These are phyloP conservation scores for Letharia lupina DNA, from an alignment of 495 filamentous ascomycete genomes.

Conservation along the genomic window DNA sequence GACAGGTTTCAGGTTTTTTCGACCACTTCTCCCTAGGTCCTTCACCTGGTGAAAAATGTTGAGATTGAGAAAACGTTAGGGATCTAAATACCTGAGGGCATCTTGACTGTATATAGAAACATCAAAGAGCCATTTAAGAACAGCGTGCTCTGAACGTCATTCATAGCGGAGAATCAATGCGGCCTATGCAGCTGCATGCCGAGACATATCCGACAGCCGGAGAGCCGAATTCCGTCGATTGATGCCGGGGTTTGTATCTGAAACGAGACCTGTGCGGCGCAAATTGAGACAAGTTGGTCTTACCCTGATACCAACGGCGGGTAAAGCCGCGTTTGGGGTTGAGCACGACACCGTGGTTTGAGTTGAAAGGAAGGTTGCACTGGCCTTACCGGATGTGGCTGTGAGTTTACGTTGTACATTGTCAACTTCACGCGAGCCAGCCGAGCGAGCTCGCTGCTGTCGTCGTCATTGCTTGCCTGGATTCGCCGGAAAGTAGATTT, in stretches of 20 bases:
- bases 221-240: not conserved
- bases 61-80: not conserved
- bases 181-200: not conserved
- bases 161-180: not conserved
- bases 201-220: not conserved
- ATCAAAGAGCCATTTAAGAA: not conserved
- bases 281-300: not conserved
- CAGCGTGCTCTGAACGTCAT: not conserved
- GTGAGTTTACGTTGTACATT: not conserved
- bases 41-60: not conserved
- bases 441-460: not conserved
- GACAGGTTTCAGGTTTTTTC: not conserved
- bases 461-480: not conserved
- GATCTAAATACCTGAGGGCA: not conserved
- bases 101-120: not conserved
- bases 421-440: not conserved
- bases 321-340: slow-evolving; percentile 4
- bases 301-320: not conserved
- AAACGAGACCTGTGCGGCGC: slow-evolving; percentile 13
- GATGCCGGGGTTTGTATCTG: not conserved
- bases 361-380: not conserved
- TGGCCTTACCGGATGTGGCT: not conserved
- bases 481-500: not conserved
- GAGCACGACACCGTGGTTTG: not conserved
- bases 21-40: not conserved